Evolutionary conservation across 2,329 filamentous ascomycete species (phyloP).

Genomic region (Thelonectria rubi): DNA sequence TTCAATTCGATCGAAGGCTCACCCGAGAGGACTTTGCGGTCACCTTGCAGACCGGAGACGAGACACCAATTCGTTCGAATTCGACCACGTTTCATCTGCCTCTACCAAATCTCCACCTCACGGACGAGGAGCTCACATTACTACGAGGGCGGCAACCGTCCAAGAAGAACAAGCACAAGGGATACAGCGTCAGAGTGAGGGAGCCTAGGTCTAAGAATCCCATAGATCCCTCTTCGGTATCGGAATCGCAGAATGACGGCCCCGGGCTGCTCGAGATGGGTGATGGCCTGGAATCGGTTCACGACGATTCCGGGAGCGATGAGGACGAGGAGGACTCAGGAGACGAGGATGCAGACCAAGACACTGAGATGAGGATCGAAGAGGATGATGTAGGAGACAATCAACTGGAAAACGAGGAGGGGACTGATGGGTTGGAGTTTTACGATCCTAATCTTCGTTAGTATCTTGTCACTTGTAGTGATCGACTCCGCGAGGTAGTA

Average conservation of each 20-base stretch:
- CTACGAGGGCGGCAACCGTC: slow-evolving; percentile 48
- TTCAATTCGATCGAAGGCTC: slow-evolving; percentile 65
- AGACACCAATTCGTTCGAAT: slow-evolving; percentile 45
- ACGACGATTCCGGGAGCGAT: slow-evolving; percentile 41
- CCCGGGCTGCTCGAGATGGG: slow-evolving; percentile 31
- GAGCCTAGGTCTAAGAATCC: slow-evolving; percentile 37
- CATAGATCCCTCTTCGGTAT: slow-evolving; percentile 26
- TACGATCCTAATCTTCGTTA: slow-evolving; percentile 22
- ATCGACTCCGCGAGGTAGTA: too few relatives aligned
- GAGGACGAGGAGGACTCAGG: slow-evolving; percentile 44
- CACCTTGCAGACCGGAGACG: slow-evolving; percentile 48
- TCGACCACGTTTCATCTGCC: slow-evolving; percentile 47
- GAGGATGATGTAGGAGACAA: slow-evolving; percentile 23
- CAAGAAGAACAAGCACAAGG: slow-evolving; percentile 49
- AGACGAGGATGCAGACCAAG: slow-evolving; percentile 31
- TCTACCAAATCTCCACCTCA: slow-evolving; percentile 48
- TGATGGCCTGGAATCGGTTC: slow-evolving; percentile 38
- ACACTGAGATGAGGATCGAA: slow-evolving; percentile 22
- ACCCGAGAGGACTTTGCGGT: slow-evolving; percentile 49
- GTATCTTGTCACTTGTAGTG: too few relatives aligned
- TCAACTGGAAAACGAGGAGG: not conserved
- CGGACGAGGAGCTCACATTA: slow-evolving; percentile 48
- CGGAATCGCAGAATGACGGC: slow-evolving; percentile 40
- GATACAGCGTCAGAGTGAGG: slow-evolving; percentile 47
- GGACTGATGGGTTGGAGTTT: slow-evolving; percentile 19